Evolutionary conservation across 805 yeast genomes (phyloP), one percentile per base, ranked within the genome.

Genomic region (Komagataella ulmi): DNA sequence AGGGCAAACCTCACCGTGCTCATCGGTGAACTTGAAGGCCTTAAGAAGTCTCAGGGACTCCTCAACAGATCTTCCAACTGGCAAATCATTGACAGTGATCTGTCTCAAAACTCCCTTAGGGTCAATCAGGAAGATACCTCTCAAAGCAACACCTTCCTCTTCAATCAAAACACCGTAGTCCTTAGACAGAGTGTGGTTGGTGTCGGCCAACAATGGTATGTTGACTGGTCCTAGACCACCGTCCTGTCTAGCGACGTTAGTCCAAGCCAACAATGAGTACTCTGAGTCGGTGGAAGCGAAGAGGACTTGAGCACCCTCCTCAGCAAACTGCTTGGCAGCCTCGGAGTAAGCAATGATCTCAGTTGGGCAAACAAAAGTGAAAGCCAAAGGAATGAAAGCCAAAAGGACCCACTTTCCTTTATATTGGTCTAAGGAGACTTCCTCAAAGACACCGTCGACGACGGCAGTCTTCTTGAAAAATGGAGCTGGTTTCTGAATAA

Each of bases 351-450:
- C 98, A 73, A 93, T 83, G 77, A 93, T 90, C 79, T 93, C 98
- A 61, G 99, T 93, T 72, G 99, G 99, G 77, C 99, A 93, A 58
- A 93, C 98, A 63, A 93, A 93, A 55, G 99, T 93, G 90, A 93
- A 93, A 51, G 99, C 99, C 80, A 91, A 77, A 72, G 99, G 99
- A 70, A 93, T 85, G 77, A 93, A 93, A 57, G 95, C 98, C 65
- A 93, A 79, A 59, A 93, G 74, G 61, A 93, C 97, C 96, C 97
- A 93, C 75, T 93, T 88, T 67, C 99, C 99, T 77, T 84, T 84
- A 87, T 84, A 93, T 74, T 88, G 85, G 65, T 91, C 98, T 62
- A 93, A 83, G 55, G 95, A 78, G 62, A 93, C 79, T 66, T 93
- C 97, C 78, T 93, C 98, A 68, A 93, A 91, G 59, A 80, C 76